A percentile compares a stretch with the other conserved stretches of the same genome.
Conservation (phyloP, 2,329 filamentous ascomycete species). For the Plectosphaerella plurivora region DNA sequence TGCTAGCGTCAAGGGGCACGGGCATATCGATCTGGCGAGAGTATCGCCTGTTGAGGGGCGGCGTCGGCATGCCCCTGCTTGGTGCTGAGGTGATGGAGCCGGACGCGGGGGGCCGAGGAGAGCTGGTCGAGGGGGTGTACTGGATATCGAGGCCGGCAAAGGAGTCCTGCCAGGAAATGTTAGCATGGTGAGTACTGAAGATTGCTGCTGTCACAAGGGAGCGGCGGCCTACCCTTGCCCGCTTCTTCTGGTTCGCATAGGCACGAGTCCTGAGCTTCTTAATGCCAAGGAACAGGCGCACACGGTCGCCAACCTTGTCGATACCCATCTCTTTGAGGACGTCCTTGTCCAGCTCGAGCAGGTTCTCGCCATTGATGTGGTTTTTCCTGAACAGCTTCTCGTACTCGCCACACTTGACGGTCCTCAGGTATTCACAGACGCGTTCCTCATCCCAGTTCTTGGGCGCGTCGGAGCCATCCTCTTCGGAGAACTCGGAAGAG, state of each 20-base stretch:
- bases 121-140: constrained; percentile 54
- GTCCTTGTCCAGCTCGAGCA: constrained; percentile 94
- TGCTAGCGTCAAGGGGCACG: constrained; percentile 39
- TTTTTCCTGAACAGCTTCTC: constrained; percentile 85
- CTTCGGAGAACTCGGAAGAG: constrained; percentile 87
- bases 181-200: constrained; percentile 7
- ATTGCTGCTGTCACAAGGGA: not conserved
- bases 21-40: constrained; percentile 55
- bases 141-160: constrained; percentile 72
- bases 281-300: constrained; percentile 82
- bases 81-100: constrained; percentile 25
- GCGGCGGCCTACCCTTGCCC: constrained; percentile 67
- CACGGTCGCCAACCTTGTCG: constrained; percentile 94
- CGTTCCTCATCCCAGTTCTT: constrained; percentile 89
- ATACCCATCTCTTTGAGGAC: constrained; percentile 97
- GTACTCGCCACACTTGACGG: constrained; percentile 91
- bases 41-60: constrained; percentile 56
- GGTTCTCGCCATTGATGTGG: constrained; percentile 95
- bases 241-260: constrained; percentile 73
- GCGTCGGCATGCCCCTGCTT: constrained; percentile 19
- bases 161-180: constrained; percentile 59
- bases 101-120: constrained; percentile 58
- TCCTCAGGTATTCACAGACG: constrained; percentile 86
- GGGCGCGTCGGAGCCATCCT: constrained; percentile 73
- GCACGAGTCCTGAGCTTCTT: constrained; percentile 77